A percentile compares a stretch with the other conserved stretches of the same genome.
These are phyloP conservation scores for Pseudogymnoascus pannorum DNA, from an alignment of 2,329 filamentous ascomycete species.

Conservation along the genomic window DNA sequence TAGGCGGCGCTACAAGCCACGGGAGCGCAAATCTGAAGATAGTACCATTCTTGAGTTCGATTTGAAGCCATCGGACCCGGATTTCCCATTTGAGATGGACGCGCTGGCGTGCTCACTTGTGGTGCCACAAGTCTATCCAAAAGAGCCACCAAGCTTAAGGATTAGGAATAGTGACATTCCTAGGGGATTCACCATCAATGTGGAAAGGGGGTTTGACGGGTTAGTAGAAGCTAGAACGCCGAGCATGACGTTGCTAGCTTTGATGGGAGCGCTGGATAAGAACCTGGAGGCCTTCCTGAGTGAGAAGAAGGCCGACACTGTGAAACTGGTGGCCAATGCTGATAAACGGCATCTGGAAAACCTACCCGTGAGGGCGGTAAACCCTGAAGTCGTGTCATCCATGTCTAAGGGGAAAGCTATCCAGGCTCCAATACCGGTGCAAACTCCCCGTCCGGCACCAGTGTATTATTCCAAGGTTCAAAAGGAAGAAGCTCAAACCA, in stretches of 20 bases:
- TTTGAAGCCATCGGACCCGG: constrained; percentile 68
- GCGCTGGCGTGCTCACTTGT: constrained; percentile 59
- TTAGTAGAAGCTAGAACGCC: constrained; percentile 47
- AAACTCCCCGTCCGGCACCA: constrained; percentile 11
- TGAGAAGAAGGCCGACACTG: constrained; percentile 62
- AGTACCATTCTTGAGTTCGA: constrained; percentile 56
- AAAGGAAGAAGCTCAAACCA: constrained; percentile 53
- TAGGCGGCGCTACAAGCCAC: constrained; percentile 54
- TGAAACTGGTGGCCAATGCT: constrained; percentile 48
- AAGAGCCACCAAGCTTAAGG: constrained; percentile 47
- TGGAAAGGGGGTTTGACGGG: constrained; percentile 65
- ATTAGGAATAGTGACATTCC: constrained; percentile 65
- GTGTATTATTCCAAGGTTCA: constrained; percentile 49
- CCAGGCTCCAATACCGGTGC: constrained; percentile 35
- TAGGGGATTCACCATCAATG: constrained; percentile 65
- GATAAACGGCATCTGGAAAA: constrained; percentile 28
- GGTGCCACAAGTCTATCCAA: constrained; percentile 59
- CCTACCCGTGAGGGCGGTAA: constrained; percentile 21
- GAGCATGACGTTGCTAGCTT: constrained; percentile 52
- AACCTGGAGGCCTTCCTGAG: constrained; percentile 64
- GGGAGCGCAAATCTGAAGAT: constrained; percentile 25
- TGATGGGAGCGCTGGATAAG: constrained; percentile 65
- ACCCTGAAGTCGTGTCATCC: constrained; percentile 13
- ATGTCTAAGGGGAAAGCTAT: constrained; percentile 2
- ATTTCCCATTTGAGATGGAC: constrained; percentile 73